Base-by-base conservation (phyloP, 2,329 filamentous ascomycete species). In the Sporothrix globosa region DNA sequence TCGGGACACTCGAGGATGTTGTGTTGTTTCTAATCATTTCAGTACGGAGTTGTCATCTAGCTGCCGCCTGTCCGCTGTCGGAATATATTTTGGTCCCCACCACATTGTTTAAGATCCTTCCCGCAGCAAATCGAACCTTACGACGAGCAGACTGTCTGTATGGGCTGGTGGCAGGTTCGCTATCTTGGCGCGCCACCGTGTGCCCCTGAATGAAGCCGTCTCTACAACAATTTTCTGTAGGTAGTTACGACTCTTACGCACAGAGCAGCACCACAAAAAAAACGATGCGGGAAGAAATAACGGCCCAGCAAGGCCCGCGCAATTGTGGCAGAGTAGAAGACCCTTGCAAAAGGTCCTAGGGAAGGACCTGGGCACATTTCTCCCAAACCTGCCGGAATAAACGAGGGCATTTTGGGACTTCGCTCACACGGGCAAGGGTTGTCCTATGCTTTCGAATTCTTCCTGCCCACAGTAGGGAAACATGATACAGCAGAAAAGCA, bases 281-380 rank as follows among this genome's bases (percentile, higher is more conserved):
- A n/a, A n/a, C n/a, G n/a, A n/a, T 41, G 60, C 39, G 21, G 41
- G 52, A 27, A 67, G 41, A 41, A 21, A 48, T 21, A 41, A 24
- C 34, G 66, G 52, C 34, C 34, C 13, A 44, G 6, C 27, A 21
- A 10, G 27, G 65, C 30, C 39, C 27, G 4, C 19, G 34, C 14
- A 58, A 48, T 24, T 44, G 41, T 52, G 66, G 39, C 66, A 68
- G 3, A 30, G 27, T 30, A 4, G 27, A 48, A 53, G 66, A 24
- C 17, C 66, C 66, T 68, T 46, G n/a, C 34, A 34, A 21, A 48
- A 41, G 21, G 39, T 58, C 66, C 66, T 68, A n/a, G 11, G 14
- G 41, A 68, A 68, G 66, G 66, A 58, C 66, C 66, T 48, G 52
- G 39, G 60, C 41, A 48, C 41, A 19, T 48, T 9, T 63, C 41